phyloP scores from a whole-genome alignment of 305 asterid species.

The Fraxinus sp. region DNA sequence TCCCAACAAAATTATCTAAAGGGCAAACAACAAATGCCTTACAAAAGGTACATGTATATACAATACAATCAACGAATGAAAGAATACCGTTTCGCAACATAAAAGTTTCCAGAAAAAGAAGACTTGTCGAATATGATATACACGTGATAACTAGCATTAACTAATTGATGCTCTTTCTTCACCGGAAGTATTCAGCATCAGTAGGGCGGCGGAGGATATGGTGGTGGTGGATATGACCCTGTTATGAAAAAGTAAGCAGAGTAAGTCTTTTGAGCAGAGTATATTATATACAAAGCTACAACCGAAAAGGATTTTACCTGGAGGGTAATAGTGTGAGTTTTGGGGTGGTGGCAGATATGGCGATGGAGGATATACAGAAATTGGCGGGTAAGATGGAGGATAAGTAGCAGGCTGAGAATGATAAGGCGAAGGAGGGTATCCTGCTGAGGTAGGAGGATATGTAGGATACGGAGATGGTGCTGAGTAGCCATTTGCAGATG shows the following conservation, averaged over 20 bases:
- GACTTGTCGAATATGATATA: slow-evolving; percentile 9
- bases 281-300: not conserved
- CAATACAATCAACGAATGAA: not conserved
- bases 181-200: slow-evolving; percentile 28
- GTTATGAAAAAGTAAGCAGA: slow-evolving; percentile 2
- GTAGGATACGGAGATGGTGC: slow-evolving; percentile 36
- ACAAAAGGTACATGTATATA: not conserved
- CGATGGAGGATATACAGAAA: slow-evolving; percentile 37
- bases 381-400: slow-evolving; percentile 22
- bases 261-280: slow-evolving; percentile 4
- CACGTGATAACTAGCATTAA: not conserved
- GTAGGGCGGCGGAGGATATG: slow-evolving; percentile 73
- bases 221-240: slow-evolving; percentile 67
- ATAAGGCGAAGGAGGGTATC: slow-evolving; percentile 36
- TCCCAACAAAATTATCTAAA: not conserved
- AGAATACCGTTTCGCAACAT: not conserved
- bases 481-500: slow-evolving; percentile 30
- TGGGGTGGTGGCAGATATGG: slow-evolving; percentile 60
- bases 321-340: slow-evolving; percentile 49
- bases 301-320: slow-evolving; percentile 40
- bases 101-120: not conserved
- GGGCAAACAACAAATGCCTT: not conserved
- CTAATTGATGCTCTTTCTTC: not conserved
- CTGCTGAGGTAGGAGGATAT: slow-evolving; percentile 46
- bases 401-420: not conserved